Percentiles rank a stretch among this genome's conserved stretches.
Evolutionary conservation across 2,329 filamentous ascomycete genomes (phyloP).

Genomic region (Hysterium pulicare): DNA sequence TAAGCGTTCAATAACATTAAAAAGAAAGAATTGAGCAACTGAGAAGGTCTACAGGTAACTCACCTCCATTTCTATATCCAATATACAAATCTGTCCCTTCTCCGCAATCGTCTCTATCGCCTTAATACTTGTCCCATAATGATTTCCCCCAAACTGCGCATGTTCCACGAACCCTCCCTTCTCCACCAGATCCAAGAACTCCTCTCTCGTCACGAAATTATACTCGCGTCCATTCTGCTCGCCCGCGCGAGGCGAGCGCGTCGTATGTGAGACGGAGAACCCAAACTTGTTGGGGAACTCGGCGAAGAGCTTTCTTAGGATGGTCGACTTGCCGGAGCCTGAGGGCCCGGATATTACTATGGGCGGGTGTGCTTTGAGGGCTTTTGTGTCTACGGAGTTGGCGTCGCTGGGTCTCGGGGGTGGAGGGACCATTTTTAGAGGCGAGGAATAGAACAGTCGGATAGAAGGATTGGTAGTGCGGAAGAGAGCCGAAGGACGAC

Average conservation of each 20-base stretch:
- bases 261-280: constrained; percentile 67
- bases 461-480: too few relatives aligned
- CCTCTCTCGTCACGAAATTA: constrained; percentile 66
- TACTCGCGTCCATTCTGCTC: constrained; percentile 79
- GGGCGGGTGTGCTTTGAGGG: too few relatives aligned
- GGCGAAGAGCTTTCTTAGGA: constrained; percentile 69
- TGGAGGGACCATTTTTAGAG: too few relatives aligned
- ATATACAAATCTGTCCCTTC: constrained; percentile 70
- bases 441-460: too few relatives aligned
- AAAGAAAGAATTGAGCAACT: constrained; percentile 1
- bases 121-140: constrained; percentile 79
- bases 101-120: constrained; percentile 73
- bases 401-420: too few relatives aligned
- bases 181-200: constrained; percentile 66
- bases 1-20: not conserved
- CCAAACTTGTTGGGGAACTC: constrained; percentile 65
- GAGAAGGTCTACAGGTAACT: constrained; percentile 17
- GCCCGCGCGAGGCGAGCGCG: constrained; percentile 68
- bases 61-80: constrained; percentile 97
- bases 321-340: constrained; percentile 77
- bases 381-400: too few relatives aligned
- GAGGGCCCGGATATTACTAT: constrained; percentile 78
- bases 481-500: too few relatives aligned
- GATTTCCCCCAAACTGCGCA: constrained; percentile 80
- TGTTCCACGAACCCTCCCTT: constrained; percentile 78